Evolutionary conservation across 164 flowering plant genomes (phyloP).

Genomic region (Sextonia rubra): DNA sequence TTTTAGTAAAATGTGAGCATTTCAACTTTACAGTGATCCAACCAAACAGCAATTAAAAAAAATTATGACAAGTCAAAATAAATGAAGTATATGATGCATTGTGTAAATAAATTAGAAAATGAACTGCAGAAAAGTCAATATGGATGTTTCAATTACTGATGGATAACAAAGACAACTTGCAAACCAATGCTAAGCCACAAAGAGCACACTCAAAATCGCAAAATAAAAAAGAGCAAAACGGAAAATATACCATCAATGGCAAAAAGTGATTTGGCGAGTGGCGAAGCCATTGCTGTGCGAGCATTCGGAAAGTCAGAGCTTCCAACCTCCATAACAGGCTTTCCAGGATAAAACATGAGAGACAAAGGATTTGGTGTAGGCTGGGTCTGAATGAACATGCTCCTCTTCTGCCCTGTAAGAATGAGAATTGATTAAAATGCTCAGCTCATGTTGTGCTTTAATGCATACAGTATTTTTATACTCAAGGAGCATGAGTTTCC

Average conservation of each 20-base stretch:
- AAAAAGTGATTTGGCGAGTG: conserved; percentile 70
- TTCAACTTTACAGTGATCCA: too few species aligned
- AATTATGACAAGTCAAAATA: too few species aligned
- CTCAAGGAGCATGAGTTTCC: too few species aligned
- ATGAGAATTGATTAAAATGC: neutral
- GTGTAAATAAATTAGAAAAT: too few species aligned
- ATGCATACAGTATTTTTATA: too few species aligned
- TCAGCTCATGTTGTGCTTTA: neutral
- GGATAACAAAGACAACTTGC: neutral
- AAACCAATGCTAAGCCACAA: neutral
- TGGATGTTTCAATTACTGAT: neutral
- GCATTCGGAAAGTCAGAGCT: conserved; percentile 95
- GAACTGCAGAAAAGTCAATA: neutral
- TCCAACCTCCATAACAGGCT: conserved; percentile 90
- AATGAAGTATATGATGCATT: neutral
- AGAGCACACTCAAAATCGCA: neutral
- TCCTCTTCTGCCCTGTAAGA: conserved; percentile 75
- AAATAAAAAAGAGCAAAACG: neutral
- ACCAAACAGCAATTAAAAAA: too few species aligned
- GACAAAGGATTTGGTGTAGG: conserved; percentile 93
- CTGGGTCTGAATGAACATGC: conserved; percentile 90
- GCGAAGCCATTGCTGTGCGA: conserved; percentile 83
- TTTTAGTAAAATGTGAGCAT: too few species aligned
- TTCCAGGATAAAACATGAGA: conserved; percentile 91
- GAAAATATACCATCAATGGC: conserved; percentile 68